Percentiles rank a stretch among this genome's conserved stretches.
phyloP scores from a whole-genome alignment of 805 yeast species.

The Scheffersomyces coipomensis region DNA sequence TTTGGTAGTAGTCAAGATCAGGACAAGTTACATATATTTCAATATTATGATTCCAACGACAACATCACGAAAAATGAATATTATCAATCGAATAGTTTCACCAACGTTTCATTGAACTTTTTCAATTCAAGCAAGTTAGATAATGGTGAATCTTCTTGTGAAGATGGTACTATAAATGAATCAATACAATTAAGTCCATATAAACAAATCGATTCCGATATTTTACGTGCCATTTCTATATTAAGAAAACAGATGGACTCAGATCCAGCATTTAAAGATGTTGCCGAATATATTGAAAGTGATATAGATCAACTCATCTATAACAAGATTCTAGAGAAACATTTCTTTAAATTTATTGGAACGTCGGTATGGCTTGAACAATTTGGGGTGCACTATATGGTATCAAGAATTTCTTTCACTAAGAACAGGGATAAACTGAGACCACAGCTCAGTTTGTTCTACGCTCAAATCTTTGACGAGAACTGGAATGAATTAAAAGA shows the following conservation, averaged over 20 bases:
- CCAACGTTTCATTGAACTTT: not conserved
- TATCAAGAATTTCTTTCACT: constrained; percentile 25
- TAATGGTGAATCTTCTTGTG: not conserved
- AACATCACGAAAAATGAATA: not conserved
- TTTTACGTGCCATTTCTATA: not conserved
- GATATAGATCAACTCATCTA: not conserved
- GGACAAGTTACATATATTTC: not conserved
- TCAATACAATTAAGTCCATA: not conserved
- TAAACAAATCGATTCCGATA: not conserved
- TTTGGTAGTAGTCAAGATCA: no score
- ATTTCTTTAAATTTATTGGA: constrained; percentile 31
- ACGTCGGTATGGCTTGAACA: constrained; percentile 28
- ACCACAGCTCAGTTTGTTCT: constrained; percentile 21
- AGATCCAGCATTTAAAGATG: not conserved
- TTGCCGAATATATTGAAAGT: not conserved
- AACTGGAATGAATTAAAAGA: constrained; percentile 20
- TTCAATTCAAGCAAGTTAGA: not conserved
- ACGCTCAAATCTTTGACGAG: constrained; percentile 18
- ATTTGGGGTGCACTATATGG: constrained; percentile 29
- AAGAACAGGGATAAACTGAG: constrained; percentile 16
- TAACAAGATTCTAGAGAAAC: constrained; percentile 8
- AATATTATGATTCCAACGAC: not conserved
- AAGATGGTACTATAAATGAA: not conserved
- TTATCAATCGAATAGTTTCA: not conserved
- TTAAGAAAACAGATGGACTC: not conserved